Percentiles rank a stretch among this genome's conserved stretches.
Conservation (phyloP, 2,329 filamentous ascomycete species). For the Fusarium praegraminearum region DNA sequence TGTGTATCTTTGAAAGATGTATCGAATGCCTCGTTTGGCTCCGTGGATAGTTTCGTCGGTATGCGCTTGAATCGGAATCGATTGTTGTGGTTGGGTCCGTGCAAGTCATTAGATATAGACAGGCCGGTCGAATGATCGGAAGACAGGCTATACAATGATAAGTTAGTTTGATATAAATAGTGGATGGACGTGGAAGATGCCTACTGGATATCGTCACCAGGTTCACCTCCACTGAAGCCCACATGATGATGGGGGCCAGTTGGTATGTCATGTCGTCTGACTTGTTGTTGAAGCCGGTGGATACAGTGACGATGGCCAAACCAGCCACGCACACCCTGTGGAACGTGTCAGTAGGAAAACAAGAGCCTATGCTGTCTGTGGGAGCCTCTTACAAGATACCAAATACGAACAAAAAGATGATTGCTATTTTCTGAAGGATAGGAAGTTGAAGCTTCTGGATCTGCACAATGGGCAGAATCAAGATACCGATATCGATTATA, state of each 20-base stretch:
- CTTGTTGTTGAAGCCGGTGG: slow-evolving; percentile 25
- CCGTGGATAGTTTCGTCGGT: slow-evolving; percentile 15
- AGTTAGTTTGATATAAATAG: neutral
- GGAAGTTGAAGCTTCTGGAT: slow-evolving; percentile 48
- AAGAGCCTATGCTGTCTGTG: rapidly evolving
- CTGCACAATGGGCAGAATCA: slow-evolving; percentile 48
- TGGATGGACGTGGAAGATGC: neutral
- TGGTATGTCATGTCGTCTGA: slow-evolving; percentile 41
- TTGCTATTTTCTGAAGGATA: slow-evolving; percentile 39
- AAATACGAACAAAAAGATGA: slow-evolving; percentile 47
- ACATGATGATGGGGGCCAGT: slow-evolving; percentile 33
- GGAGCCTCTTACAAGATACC: slow-evolving; percentile 43
- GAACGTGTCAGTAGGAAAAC: neutral
- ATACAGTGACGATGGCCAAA: slow-evolving; percentile 33
- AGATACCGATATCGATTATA: slow-evolving; percentile 48
- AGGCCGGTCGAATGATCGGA: slow-evolving; percentile 40
- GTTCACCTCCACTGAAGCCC: slow-evolving; percentile 44
- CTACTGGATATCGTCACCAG: slow-evolving; percentile 40
- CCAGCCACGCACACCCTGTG: slow-evolving; percentile 39
- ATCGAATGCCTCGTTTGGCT: slow-evolving; percentile 34
- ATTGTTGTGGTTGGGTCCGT: slow-evolving; percentile 4
- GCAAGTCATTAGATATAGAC: slow-evolving; percentile 32
- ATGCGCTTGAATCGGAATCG: slow-evolving; percentile 14
- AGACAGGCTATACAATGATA: slow-evolving; percentile 32
- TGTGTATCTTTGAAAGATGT: slow-evolving; percentile 21